These are phyloP conservation scores for Cystobasidium pallidum DNA, from an alignment of 1,284 basidiomycete genomes.

Conservation along the genomic window DNA sequence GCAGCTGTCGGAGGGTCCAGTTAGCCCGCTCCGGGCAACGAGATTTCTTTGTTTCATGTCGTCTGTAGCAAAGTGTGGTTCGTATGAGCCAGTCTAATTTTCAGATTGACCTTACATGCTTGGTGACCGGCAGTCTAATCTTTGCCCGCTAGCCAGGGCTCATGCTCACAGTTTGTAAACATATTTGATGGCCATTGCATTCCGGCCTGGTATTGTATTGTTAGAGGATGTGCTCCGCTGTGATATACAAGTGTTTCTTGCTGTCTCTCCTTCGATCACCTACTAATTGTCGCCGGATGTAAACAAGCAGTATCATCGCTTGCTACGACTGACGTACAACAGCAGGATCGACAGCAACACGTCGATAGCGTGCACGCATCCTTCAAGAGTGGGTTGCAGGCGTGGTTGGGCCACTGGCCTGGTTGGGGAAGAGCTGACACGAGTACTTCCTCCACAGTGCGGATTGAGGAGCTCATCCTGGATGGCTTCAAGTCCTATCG, in stretches of 20 bases:
- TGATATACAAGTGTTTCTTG: too few species aligned
- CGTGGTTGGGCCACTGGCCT: too few species aligned
- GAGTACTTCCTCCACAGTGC: slow-evolving; percentile 26
- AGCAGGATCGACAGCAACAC: neutral
- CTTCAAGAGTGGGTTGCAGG: neutral
- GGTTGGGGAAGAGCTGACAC: slow-evolving; percentile 2
- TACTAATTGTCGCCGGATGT: neutral
- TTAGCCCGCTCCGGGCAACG: neutral
- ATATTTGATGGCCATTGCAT: neutral
- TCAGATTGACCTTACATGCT: too few species aligned
- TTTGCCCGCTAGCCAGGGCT: neutral
- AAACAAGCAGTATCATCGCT: slow-evolving; percentile 10
- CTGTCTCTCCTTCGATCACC: neutral
- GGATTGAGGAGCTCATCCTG: slow-evolving; percentile 57
- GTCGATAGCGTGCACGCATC: neutral
- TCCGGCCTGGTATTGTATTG: neutral
- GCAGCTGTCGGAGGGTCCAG: slow-evolving; percentile 14
- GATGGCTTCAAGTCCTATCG: slow-evolving; percentile 60
- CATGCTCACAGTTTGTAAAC: neutral
- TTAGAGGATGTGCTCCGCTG: too few species aligned
- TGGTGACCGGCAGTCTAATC: too few species aligned
- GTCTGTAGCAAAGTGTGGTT: neutral
- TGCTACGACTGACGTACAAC: neutral
- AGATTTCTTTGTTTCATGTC: neutral
- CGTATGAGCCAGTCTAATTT: neutral